These are phyloP conservation scores for Cercophora sp. DNA, from an alignment of 495 filamentous ascomycete genomes.

Conservation along the genomic window DNA sequence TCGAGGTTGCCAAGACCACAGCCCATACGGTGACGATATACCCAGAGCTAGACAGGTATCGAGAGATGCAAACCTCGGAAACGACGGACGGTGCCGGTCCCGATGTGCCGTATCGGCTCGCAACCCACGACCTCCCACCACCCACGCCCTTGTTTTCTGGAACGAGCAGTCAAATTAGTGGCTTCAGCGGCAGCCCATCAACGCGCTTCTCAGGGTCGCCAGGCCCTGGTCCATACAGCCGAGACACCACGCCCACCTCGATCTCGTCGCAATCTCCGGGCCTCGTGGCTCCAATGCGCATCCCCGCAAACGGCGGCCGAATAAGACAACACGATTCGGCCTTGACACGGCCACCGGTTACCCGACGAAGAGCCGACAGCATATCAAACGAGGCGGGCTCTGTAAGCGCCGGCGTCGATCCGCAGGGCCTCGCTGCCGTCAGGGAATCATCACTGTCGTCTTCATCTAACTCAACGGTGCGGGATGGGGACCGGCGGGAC, in stretches of 20 bases:
- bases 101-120: slow-evolving; percentile 42
- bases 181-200: slow-evolving; percentile 78
- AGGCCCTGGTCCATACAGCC: slow-evolving; percentile 72
- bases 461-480: slow-evolving; percentile 56
- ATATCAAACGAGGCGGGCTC: slow-evolving; percentile 47
- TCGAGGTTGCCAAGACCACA: slow-evolving; percentile 29
- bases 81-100: slow-evolving; percentile 25
- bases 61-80: slow-evolving; percentile 29
- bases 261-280: slow-evolving; percentile 93
- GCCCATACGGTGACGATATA: slow-evolving; percentile 40
- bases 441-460: slow-evolving; percentile 60
- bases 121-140: slow-evolving; percentile 59
- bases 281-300: slow-evolving; percentile 56
- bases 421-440: slow-evolving; percentile 57
- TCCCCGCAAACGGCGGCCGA: slow-evolving; percentile 46
- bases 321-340: slow-evolving; percentile 56
- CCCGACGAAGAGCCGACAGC: slow-evolving; percentile 54
- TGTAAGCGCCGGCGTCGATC: slow-evolving; percentile 44
- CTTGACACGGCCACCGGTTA: slow-evolving; percentile 65
- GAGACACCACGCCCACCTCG: slow-evolving; percentile 91
- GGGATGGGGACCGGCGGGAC: slow-evolving; percentile 42
- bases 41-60: slow-evolving; percentile 54
- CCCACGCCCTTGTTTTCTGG: slow-evolving; percentile 61
- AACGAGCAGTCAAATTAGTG: slow-evolving; percentile 49
- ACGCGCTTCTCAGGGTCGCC: slow-evolving; percentile 92